These are phyloP conservation scores for Aegilops speltoides DNA, from an alignment of 176 grass and related monocot species.

Conservation along the genomic window DNA sequence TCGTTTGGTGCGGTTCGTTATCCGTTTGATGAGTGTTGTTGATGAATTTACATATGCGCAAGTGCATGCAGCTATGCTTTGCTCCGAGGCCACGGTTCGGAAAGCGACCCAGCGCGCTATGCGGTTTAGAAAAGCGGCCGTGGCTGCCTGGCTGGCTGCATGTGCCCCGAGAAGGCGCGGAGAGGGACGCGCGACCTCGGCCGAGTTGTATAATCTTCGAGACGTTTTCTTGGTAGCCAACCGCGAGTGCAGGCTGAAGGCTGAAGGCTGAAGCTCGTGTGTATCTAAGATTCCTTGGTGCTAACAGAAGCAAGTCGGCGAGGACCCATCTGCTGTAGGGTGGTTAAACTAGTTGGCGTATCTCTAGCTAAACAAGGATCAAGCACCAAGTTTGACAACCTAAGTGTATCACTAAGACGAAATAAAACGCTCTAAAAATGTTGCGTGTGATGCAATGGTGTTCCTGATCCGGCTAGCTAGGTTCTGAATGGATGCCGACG, in stretches of 20 bases:
- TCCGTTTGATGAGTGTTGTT: background rate
- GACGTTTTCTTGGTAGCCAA: no score
- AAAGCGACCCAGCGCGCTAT: background rate
- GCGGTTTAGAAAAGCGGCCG: background rate
- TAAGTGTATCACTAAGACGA: background rate
- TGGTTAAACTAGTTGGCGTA: no score
- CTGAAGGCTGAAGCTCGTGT: no score
- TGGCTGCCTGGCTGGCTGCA: background rate
- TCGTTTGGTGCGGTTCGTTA: slow-evolving; percentile 16
- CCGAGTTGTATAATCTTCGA: no score
- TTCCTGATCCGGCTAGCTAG: background rate
- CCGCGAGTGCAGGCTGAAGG: no score
- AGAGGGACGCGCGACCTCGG: slow-evolving; percentile 19
- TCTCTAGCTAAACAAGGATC: background rate
- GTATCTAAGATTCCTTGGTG: no score
- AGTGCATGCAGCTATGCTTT: background rate
- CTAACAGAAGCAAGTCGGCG: no score
- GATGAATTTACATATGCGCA: background rate
- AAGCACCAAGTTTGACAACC: background rate
- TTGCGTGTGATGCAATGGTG: background rate
- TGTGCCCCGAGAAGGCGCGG: background rate
- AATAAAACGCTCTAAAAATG: background rate
- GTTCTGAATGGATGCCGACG: background rate
- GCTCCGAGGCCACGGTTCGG: background rate
- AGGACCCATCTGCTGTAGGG: no score